Evolutionary conservation across 768 basidiomycete species (phyloP), one percentile per base, ranked within the genome.

Genomic region (Pulveroboletus ravenelii): DNA sequence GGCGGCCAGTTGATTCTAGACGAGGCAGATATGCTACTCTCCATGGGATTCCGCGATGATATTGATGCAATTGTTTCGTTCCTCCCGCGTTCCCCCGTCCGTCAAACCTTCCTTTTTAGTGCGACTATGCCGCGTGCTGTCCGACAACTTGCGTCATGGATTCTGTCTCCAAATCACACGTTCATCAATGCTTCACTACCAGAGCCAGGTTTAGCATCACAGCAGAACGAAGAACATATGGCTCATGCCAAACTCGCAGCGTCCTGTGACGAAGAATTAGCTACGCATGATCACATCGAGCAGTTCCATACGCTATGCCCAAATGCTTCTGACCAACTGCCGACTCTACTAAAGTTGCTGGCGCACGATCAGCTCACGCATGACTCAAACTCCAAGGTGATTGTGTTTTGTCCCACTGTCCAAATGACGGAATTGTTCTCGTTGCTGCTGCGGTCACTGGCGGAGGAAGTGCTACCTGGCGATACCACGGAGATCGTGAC

Each of bases 71-170:
- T 95, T 58, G 68, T 78, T 27, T 62, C 71, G 5, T 77, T 73
- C 60, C 74, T 94, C n/a, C 85, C 87, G 8, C 70, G 72, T 17
- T 59, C 70, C 1, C 79, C 84, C 0, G 64, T 80, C 47, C 82
- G 92, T n/a, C 93, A 94, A 63, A 95, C 93, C 0, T 85, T 95
- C 71, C 74, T 97, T 49, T 93, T 95, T 70, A 91, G 89, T 13
- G 93, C 93, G 20, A 94, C 92, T 3, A 82, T 94, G 32, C 85
- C 88, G 1, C 73, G 67, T 4, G 76, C 77, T 4, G 85, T 96
- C 54, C 81, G 79, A 38, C 79, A 87, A 60, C 74, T 94, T 50
- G 87, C 90, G 1, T 71, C 76, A 4, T 67, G 73, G 17, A 74
- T 79, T 18, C 70, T 95, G 12, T 71, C 81, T 20, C 69, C 70